phyloP scores from a whole-genome alignment of 257 asterid genomes.

The Rauvolfia tetraphylla region DNA sequence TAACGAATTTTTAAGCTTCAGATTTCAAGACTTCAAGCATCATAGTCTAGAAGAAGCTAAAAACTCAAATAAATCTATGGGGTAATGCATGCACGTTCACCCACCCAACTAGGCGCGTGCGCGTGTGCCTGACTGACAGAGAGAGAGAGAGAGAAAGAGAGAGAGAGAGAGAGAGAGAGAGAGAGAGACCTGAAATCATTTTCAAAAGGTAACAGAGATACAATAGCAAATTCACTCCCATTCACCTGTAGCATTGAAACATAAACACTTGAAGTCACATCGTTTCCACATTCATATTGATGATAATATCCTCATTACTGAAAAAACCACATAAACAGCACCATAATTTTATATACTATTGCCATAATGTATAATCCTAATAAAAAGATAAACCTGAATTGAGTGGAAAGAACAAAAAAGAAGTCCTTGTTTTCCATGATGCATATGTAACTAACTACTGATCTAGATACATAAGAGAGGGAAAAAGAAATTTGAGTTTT shows the following conservation, averaged over 20 bases:
- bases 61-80: not conserved
- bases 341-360: not conserved
- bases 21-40: not conserved
- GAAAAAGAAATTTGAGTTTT: not conserved
- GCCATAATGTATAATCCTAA: not conserved
- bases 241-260: constrained; percentile 46
- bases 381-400: not conserved
- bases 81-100: not conserved
- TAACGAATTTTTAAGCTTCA: constrained; percentile 6
- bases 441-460: not conserved
- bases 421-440: not conserved
- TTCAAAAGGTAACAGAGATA: constrained; percentile 70
- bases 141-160: too few relatives aligned
- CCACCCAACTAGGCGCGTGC: not conserved
- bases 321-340: not conserved
- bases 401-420: not conserved
- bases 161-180: constrained; percentile 16
- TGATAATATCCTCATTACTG: not conserved
- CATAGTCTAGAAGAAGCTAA: not conserved
- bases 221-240: constrained; percentile 73
- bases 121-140: too few relatives aligned
- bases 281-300: not conserved
- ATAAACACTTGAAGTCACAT: constrained; percentile 7
- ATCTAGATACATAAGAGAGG: not conserved
- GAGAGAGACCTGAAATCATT: constrained; percentile 68